phyloP scores from a whole-genome alignment of 768 basidiomycete genomes.

The Boletus edulis region DNA sequence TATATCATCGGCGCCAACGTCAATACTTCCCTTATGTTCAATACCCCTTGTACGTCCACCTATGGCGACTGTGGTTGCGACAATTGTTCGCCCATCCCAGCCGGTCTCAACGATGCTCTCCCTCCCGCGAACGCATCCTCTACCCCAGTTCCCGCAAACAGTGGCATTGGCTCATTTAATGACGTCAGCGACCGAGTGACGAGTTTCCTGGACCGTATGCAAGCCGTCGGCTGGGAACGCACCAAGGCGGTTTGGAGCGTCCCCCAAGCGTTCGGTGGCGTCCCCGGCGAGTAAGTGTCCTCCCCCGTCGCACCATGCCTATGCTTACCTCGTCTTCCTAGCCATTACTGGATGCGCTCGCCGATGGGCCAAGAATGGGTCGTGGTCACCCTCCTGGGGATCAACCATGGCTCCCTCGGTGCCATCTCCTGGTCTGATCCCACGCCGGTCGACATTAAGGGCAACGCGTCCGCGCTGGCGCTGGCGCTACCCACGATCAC shows the following conservation, averaged over 20 bases:
- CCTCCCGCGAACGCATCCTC: slow-evolving; percentile 22
- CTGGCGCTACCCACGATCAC: slow-evolving; percentile 44
- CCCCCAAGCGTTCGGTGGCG: slow-evolving; percentile 70
- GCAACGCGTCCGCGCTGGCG: slow-evolving; percentile 49
- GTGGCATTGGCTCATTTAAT: slow-evolving; percentile 41
- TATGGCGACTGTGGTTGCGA: slow-evolving; percentile 77
- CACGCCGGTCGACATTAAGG: slow-evolving; percentile 50
- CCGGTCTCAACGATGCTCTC: slow-evolving; percentile 39
- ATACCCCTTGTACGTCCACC: slow-evolving; percentile 57
- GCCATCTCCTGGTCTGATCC: slow-evolving; percentile 51
- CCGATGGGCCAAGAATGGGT: slow-evolving; percentile 71
- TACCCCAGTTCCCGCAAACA: slow-evolving; percentile 18
- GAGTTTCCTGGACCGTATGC: slow-evolving; percentile 54
- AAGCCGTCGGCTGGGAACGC: slow-evolving; percentile 62
- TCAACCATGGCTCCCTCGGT: slow-evolving; percentile 69
- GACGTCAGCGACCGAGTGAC: slow-evolving; percentile 71
- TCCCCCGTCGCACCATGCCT: not conserved
- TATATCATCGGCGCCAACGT: slow-evolving; percentile 52
- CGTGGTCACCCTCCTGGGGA: slow-evolving; percentile 58
- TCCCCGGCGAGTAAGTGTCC: slow-evolving; percentile 29
- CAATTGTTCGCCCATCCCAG: slow-evolving; percentile 44
- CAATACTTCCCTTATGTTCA: slow-evolving; percentile 57
- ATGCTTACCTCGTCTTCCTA: slow-evolving; percentile 5
- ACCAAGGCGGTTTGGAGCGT: slow-evolving; percentile 75
- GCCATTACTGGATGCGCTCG: slow-evolving; percentile 55